Evolutionary conservation across 2,329 filamentous ascomycete species (phyloP).

Genomic region (Cryphonectria naterciae): DNA sequence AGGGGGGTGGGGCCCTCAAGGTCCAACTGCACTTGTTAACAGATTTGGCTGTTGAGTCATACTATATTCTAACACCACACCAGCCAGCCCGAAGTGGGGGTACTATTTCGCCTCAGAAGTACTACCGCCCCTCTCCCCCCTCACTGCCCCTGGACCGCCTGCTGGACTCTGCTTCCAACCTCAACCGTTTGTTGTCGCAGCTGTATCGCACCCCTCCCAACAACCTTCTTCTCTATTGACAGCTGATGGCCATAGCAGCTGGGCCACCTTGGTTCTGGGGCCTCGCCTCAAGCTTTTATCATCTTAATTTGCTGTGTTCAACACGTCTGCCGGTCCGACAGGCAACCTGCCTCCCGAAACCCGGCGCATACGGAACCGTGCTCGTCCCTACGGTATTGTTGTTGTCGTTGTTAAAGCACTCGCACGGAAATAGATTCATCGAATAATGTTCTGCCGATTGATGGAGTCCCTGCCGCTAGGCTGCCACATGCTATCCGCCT

Average conservation of each 20-base stretch:
- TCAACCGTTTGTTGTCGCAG: slow-evolving; percentile 10
- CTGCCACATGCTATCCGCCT: not conserved
- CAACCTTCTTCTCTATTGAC: not conserved
- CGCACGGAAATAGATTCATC: not conserved
- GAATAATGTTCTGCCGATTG: not conserved
- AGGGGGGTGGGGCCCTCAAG: not conserved
- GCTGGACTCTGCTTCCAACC: not conserved
- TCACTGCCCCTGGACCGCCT: not conserved
- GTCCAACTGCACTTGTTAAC: not conserved
- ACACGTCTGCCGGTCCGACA: not conserved
- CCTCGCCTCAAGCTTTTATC: not conserved
- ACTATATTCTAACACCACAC: slow-evolving; percentile 8
- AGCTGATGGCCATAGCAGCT: not conserved
- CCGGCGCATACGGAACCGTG: not conserved
- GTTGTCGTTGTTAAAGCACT: not conserved
- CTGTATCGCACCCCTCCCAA: not conserved
- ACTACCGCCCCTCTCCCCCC: not conserved
- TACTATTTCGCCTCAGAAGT: slow-evolving; percentile 9
- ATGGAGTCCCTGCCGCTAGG: not conserved
- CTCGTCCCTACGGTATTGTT: not conserved
- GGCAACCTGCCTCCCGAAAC: slow-evolving; percentile 4
- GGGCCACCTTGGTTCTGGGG: not conserved
- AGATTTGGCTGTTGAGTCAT: not conserved
- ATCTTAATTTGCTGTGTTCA: not conserved
- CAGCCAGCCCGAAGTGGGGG: not conserved